Evolutionary conservation across 495 filamentous ascomycete species (phyloP), one percentile per base, ranked within the genome.

Genomic region (Aspergillus cristatus): DNA sequence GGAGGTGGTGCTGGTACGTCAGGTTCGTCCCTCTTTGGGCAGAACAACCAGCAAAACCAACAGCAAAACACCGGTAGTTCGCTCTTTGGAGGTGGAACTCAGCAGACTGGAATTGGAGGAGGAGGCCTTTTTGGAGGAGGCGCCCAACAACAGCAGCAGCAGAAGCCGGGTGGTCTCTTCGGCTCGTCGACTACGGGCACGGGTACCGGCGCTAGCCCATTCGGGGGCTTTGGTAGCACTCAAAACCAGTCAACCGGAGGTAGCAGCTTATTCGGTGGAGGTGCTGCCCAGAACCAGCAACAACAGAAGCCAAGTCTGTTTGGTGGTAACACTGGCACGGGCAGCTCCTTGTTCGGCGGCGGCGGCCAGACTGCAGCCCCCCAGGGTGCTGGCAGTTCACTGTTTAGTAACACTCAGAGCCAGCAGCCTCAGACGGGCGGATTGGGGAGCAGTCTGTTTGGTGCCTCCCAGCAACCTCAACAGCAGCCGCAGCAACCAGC

Each of bases 401-500:
- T 86, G 7, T 87, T 90, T 48, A 62, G 63, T 14, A 70, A 61
- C 41, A 69, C 64, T 28, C 79, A 84, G 48, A 68, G 58, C 34
- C 80, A 79, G 51, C 76, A 78, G 35, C 61, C 58, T 38, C 10
- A 57, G 15, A 57, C 61, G 18, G 53, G 68, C 24, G 53, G 74
- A 10, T 72, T 76, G 40, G 63, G 63, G 18, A 37, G 56, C 51
- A 72, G 82, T 43, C 54, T 94, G 18, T 90, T 91, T 43, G 80
- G 78, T 3, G 53, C 44, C 24, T 61, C 65, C n/a, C 79, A 79
- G 57, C 62, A 57, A 14, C 47, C 53, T n/a, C 62, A 61, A 30
- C 67, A 65, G 32, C 67, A 68, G 17, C 60, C 55, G 18, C 63
- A 65, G 13, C 65, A 71, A 40, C 62, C 69, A 24, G 58, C 51